phyloP scores from a whole-genome alignment of 768 basidiomycete species.

The Lactarius hengduanensis region DNA sequence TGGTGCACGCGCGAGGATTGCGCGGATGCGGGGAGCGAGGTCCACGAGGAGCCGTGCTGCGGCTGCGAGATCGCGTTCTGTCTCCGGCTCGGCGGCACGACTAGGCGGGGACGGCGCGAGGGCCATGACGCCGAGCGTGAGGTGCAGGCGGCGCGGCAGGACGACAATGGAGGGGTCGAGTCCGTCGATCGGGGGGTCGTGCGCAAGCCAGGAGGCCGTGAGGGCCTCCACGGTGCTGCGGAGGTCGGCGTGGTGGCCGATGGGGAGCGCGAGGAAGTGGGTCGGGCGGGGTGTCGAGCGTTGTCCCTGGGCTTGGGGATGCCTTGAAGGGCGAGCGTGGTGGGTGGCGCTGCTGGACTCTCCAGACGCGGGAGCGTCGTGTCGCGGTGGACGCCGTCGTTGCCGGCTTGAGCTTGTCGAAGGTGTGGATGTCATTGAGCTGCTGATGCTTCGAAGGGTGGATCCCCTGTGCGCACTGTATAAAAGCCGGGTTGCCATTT shows the following conservation, averaged over 20 bases:
- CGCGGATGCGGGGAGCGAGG: constrained; percentile 41
- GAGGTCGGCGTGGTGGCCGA: constrained; percentile 36
- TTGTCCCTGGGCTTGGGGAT: not conserved
- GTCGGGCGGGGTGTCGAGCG: constrained; percentile 4
- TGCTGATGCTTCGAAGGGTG: not conserved
- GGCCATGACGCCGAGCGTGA: constrained; percentile 74
- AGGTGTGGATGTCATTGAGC: constrained; percentile 4
- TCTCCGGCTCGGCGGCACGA: too few species aligned
- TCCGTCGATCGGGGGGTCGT: constrained; percentile 43
- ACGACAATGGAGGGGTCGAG: constrained; percentile 62
- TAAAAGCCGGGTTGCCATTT: not conserved
- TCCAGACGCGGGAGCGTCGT: not conserved
- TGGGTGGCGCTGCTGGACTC: not conserved
- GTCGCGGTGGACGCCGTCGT: constrained; percentile 2
- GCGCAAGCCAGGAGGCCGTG: constrained; percentile 34
- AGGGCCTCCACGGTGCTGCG: constrained; percentile 33
- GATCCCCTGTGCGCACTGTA: not conserved
- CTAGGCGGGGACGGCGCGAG: constrained; percentile 37
- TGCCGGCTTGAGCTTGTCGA: not conserved
- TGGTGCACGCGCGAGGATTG: constrained; percentile 37
- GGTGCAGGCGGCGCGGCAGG: constrained; percentile 56
- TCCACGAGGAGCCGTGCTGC: constrained; percentile 33
- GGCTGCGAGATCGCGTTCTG: constrained; percentile 25
- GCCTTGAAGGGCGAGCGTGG: constrained; percentile 1
- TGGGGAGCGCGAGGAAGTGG: constrained; percentile 26